Evolutionary conservation across 2,329 filamentous ascomycete genomes (phyloP), one percentile per base, ranked within the genome.

Genomic region (Atkinsonella texensis): DNA sequence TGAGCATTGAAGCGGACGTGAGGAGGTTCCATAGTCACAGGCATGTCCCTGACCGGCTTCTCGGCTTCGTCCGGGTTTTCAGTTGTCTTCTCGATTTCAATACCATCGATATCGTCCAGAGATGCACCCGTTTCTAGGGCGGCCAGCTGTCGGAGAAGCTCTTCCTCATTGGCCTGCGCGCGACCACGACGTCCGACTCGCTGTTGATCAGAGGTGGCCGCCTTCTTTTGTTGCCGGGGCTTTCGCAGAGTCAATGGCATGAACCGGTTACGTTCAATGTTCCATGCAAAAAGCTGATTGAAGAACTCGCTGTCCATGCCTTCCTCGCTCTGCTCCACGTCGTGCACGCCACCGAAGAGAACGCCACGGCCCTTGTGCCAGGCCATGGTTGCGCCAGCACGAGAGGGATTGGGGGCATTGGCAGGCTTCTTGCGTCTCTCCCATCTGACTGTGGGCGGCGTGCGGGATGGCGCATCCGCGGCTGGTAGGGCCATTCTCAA

Each of bases 261-360:
- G 71, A 95, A 97, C 9, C 93, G 79, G 65, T 98, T 98, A 53
- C 91, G 81, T 62, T 97, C 93, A 56, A 95, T 83, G 63, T 95
- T 96, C 88, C 90, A 97, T 5, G 90, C 87, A 62, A 87, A 94
- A 23, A 97, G 70, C 52, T 84, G 80, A 60, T 96, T 91, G 72
- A 97, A 98, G 69, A 98, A 98, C 65, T 96, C 90, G 63, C 88
- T 95, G 51, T 98, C 91, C 58, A 98, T 95, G 3, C 87, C 89
- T 66, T 98, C 93, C 64, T 95, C 90, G 57, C 81, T 91, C 64
- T 90, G 80, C 66, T 95, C 89, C 0, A 94, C 85, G 59, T 95
- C 90, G 61, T 96, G 89, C 4, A 98, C 93, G 49, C 93, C 93
- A 44, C 93, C 93, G 64, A 97, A 97, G 61, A 89, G 71, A 52